These are phyloP conservation scores for Neofusicoccum parvum DNA, from an alignment of 2,329 filamentous ascomycete species.

Conservation along the genomic window DNA sequence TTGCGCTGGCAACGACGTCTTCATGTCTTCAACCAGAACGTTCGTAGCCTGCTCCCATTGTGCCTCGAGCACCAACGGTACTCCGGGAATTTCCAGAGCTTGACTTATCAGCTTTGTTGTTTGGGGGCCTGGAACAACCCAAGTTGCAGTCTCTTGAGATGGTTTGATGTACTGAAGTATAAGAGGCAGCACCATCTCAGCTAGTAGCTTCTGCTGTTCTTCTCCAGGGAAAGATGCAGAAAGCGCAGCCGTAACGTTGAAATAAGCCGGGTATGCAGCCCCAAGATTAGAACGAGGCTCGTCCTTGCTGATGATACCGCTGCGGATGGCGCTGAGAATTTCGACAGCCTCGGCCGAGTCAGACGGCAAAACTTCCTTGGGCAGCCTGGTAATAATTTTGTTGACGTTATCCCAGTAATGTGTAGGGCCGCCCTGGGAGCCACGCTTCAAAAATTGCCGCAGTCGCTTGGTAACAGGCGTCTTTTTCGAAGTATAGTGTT, in stretches of 20 bases:
- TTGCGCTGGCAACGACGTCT: conserved; percentile 76
- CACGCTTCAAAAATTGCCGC: conserved; percentile 74
- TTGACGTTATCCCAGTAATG: conserved; percentile 74
- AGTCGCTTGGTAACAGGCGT: conserved; percentile 61
- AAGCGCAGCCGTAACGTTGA: conserved; percentile 60
- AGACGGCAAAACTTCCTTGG: conserved; percentile 57
- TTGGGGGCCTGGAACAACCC: conserved; percentile 51
- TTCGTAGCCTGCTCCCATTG: conserved; percentile 67
- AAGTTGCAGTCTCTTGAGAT: conserved; percentile 48
- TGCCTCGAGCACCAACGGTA: conserved; percentile 54
- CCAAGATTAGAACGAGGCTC: conserved; percentile 70
- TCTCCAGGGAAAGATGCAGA: conserved; percentile 45
- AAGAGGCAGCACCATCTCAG: conserved; percentile 54
- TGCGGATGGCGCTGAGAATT: conserved; percentile 68
- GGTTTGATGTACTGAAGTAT: conserved; percentile 57
- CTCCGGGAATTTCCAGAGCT: conserved; percentile 43
- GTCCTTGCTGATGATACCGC: conserved; percentile 72
- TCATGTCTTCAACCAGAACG: conserved; percentile 66
- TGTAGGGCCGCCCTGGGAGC: conserved; percentile 75
- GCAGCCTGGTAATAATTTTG: conserved; percentile 61
- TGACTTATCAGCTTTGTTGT: conserved; percentile 42
- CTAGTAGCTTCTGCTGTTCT: conserved; percentile 49
- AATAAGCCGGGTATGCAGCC: conserved; percentile 75
- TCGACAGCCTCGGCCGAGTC: conserved; percentile 58
- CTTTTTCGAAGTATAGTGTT: conserved; percentile 61